These are phyloP conservation scores for Trichoderma cornu-damae DNA, from an alignment of 2,329 filamentous ascomycete genomes.

Conservation along the genomic window DNA sequence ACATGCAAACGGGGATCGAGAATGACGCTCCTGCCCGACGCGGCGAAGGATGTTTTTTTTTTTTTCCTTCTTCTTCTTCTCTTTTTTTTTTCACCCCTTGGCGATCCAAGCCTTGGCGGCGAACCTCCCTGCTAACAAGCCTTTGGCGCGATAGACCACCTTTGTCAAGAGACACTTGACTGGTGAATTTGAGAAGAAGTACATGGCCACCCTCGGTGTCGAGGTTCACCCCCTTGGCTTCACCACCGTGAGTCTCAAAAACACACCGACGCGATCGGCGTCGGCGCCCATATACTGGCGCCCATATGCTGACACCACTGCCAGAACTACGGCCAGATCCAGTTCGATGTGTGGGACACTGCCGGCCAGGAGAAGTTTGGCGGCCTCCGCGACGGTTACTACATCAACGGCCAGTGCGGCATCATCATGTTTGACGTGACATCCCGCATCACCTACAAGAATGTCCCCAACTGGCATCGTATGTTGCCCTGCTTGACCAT, in stretches of 20 bases:
- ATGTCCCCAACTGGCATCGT: slow-evolving; percentile 99
- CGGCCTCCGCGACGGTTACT: slow-evolving; percentile 98
- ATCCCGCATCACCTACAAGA: slow-evolving; percentile 99
- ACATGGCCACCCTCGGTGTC: slow-evolving; percentile 98
- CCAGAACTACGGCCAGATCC: slow-evolving; percentile 89
- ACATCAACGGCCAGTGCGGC: slow-evolving; percentile 99
- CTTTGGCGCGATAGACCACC: slow-evolving; percentile 65
- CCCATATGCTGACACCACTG: slow-evolving; percentile 28
- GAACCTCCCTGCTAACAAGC: neutral
- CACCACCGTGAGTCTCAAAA: slow-evolving; percentile 79
- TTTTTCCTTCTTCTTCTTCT: slow-evolving; percentile 18
- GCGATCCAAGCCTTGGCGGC: neutral
- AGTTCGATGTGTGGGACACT: slow-evolving; percentile 99
- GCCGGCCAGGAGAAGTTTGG: slow-evolving; percentile 99
- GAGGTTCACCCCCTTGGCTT: slow-evolving; percentile 98
- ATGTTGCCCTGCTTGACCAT: slow-evolving; percentile 42
- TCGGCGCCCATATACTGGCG: slow-evolving; percentile 20
- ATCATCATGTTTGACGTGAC: slow-evolving; percentile 99
- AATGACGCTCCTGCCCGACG: slow-evolving; percentile 5
- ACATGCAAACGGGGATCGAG: slow-evolving; percentile 35
- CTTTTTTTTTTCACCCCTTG: slow-evolving; percentile 16
- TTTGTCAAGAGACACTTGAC: slow-evolving; percentile 99
- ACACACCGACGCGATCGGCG: slow-evolving; percentile 18
- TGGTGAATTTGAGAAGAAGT: slow-evolving; percentile 99
- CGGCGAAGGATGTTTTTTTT: slow-evolving; percentile 19